Base-by-base conservation (phyloP, 345 rosid species). In the Carallia pectinifolia region DNA sequence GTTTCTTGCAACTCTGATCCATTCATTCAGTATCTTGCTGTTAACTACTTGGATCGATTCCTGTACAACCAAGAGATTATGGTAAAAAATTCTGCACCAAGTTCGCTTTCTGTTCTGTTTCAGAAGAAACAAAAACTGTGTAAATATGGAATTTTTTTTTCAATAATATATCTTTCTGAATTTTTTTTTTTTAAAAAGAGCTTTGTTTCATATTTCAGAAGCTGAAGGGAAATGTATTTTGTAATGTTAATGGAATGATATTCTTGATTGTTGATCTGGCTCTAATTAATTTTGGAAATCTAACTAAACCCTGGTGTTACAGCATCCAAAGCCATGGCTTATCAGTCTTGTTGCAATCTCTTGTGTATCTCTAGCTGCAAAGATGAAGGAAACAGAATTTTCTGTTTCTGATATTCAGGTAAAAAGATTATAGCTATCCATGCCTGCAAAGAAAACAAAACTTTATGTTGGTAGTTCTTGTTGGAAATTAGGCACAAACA, bases 41-140 rank as follows among this genome's bases (percentile, higher is more conserved):
- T 84, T 27, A 92, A 90, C 78, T 92, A 92, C 76, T 81, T 92
- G 39, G 98, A 92, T 79, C 85, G 98, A 69, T 90, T 88, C 82
- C 61, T 92, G 60, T 87, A 92, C 6, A 80, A 72, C 74, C 89
- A 84, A 78, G 84, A 62, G 69, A 79, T 80, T 55, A 87, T 65
- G 85, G 97, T 92, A 87, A 79, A 19, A 30, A 34, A 4, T 47
- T 7, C 44, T 48, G 48, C 8, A 23, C 37, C 62, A 17, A 40
- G 31, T 2, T 19, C 60, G 15, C 1, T 29, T 4, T 4, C 1
- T 30, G 15, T 65, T 15, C 52, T 62, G 48, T 17, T 38, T 33
- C 34, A 33, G 34, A 33, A 33, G 34, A 33, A 33, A 33, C 34
- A 33, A 33, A 33, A 33, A 33, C 2, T 44, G 50, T 12, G 50